Percentiles rank a stretch among this genome's conserved stretches.
Conservation (phyloP, 257 asterid genomes). For the Ballota nigra region DNA sequence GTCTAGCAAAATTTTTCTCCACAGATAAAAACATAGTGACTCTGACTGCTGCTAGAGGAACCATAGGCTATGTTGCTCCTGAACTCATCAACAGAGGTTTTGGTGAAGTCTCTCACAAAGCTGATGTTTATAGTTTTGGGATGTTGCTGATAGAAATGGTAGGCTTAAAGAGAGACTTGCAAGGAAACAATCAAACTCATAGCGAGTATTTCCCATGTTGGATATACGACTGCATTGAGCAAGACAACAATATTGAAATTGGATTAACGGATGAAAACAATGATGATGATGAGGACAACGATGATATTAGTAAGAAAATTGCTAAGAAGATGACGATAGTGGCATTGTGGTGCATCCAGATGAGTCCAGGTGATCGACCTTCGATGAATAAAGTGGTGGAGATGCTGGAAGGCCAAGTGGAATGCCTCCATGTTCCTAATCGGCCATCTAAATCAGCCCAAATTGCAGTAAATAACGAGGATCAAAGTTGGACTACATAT, state of each 20-base stretch:
- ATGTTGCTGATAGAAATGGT: background rate
- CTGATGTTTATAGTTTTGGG: too few species aligned
- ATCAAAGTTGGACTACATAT: background rate
- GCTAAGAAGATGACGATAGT: background rate
- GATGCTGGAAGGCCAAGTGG: background rate
- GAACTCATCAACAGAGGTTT: too few species aligned
- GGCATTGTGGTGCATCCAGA: background rate
- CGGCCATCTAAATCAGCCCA: background rate
- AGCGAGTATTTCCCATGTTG: background rate
- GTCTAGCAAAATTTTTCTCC: slow-evolving; percentile 15
- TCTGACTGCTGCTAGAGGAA: slow-evolving; percentile 14
- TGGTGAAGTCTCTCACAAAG: too few species aligned
- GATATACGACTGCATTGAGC: slow-evolving; percentile 18
- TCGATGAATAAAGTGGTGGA: background rate
- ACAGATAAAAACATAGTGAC: slow-evolving; percentile 11
- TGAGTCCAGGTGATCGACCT: background rate
- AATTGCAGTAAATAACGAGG: background rate
- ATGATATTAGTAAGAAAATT: background rate
- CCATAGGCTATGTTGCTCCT: too few species aligned
- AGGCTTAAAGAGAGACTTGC: slow-evolving; percentile 18
- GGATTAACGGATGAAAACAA: background rate
- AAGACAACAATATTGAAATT: slow-evolving; percentile 23
- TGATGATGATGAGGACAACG: background rate
- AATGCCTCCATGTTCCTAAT: background rate
- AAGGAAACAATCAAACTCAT: background rate